phyloP scores from a whole-genome alignment of 768 basidiomycete genomes.

The Thelephora ganbajun region DNA sequence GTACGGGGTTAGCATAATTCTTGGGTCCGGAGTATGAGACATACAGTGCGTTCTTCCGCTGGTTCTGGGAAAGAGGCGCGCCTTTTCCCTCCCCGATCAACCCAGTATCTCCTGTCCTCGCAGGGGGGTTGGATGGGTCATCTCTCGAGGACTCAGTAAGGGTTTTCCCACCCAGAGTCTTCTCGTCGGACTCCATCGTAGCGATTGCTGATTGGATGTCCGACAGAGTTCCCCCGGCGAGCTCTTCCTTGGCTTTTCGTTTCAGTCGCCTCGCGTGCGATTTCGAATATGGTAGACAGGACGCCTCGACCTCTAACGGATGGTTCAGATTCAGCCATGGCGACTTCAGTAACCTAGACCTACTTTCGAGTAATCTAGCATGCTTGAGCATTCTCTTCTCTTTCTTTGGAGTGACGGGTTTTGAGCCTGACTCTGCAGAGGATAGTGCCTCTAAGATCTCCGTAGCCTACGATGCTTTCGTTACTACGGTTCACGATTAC shows the following conservation, averaged over 20 bases:
- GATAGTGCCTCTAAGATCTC: conserved; percentile 28
- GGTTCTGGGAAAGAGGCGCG: conserved; percentile 40
- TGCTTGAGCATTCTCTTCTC: conserved; percentile 53
- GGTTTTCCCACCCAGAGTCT: background rate
- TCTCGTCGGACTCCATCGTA: conserved; percentile 28
- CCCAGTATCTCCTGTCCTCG: conserved; percentile 23
- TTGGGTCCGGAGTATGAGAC: conserved; percentile 12
- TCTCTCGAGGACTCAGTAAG: conserved; percentile 6
- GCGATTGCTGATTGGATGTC: conserved; percentile 35
- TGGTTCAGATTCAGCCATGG: background rate
- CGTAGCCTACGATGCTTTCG: conserved; percentile 20
- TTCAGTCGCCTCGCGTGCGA: conserved; percentile 59
- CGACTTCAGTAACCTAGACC: conserved; percentile 4
- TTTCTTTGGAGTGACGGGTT: conserved; percentile 36
- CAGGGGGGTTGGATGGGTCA: conserved; percentile 6
- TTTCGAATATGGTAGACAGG: conserved; percentile 48
- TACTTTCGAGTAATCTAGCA: conserved; percentile 57
- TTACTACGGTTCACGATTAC: conserved; percentile 6
- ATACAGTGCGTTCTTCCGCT: conserved; percentile 59
- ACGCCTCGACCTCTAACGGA: conserved; percentile 31
- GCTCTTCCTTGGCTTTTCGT: conserved; percentile 39
- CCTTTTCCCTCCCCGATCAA: conserved; percentile 59
- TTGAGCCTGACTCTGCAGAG: conserved; percentile 7
- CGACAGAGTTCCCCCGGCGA: conserved; percentile 18
- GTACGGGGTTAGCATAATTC: conserved; percentile 2